Percentiles rank a stretch among this genome's conserved stretches.
These are phyloP conservation scores for Coniochaeta sp. DNA, from an alignment of 2,329 filamentous ascomycete genomes.

Conservation along the genomic window DNA sequence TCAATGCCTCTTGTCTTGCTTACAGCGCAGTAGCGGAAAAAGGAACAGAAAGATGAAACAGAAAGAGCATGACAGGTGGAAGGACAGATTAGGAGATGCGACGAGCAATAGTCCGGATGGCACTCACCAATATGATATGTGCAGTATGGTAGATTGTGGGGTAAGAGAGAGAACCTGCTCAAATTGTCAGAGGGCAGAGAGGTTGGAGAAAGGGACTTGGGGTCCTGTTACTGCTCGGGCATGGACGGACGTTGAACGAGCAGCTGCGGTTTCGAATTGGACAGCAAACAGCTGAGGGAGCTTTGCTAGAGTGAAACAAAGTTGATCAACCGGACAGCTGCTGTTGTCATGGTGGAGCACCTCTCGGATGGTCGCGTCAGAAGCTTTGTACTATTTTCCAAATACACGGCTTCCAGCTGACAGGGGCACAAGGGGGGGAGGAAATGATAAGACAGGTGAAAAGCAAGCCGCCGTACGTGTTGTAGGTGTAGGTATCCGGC, in stretches of 20 bases:
- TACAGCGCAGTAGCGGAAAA: not conserved
- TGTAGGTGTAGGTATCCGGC: not conserved
- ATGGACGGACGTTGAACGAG: not conserved
- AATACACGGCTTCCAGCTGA: not conserved
- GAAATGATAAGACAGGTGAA: no score
- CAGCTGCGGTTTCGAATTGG: not conserved
- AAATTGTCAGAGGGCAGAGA: not conserved
- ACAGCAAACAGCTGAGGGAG: not conserved
- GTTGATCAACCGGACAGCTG: not conserved
- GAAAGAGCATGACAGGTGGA: constrained; percentile 4
- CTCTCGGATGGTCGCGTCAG: not conserved
- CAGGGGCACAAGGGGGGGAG: not conserved
- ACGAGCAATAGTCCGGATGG: constrained; percentile 17
- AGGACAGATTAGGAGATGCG: constrained; percentile 11
- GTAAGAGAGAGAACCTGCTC: not conserved
- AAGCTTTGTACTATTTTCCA: not conserved
- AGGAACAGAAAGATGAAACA: constrained; percentile 11
- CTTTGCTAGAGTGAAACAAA: not conserved
- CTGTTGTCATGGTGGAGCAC: not conserved
- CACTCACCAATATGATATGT: not conserved
- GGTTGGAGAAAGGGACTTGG: not conserved
- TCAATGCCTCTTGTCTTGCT: constrained; percentile 10
- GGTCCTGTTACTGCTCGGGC: not conserved
- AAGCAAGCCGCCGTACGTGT: not conserved
- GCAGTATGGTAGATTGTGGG: not conserved